These are phyloP conservation scores for Boletus sp. DNA, from an alignment of 768 basidiomycete genomes.

Conservation along the genomic window DNA sequence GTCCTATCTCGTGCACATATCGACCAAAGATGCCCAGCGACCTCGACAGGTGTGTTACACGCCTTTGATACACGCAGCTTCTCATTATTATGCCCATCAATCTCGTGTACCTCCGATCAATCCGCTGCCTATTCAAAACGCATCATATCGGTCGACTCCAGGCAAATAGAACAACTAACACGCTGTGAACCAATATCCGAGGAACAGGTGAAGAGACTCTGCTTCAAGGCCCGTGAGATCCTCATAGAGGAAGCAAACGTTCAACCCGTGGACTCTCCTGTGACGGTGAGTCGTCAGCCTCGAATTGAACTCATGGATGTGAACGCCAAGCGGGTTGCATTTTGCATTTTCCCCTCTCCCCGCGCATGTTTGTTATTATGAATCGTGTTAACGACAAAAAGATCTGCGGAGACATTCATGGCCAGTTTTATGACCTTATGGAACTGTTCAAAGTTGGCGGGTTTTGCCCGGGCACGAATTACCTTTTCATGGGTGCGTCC, in stretches of 20 bases:
- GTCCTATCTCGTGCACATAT: slow-evolving; percentile 23
- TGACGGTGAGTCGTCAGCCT: slow-evolving; percentile 63
- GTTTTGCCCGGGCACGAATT: slow-evolving; percentile 89
- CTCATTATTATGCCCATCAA: slow-evolving; percentile 24
- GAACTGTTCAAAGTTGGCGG: slow-evolving; percentile 94
- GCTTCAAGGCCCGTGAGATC: slow-evolving; percentile 94
- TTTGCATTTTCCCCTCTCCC: not conserved
- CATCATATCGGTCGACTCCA: slow-evolving; percentile 33
- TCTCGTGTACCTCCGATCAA: slow-evolving; percentile 25
- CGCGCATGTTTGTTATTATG: slow-evolving; percentile 1
- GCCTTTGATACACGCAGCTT: slow-evolving; percentile 27
- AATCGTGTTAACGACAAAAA: slow-evolving; percentile 26
- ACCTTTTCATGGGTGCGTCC: slow-evolving; percentile 88
- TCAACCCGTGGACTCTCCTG: slow-evolving; percentile 91
- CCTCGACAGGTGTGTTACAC: slow-evolving; percentile 50
- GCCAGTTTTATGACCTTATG: slow-evolving; percentile 95
- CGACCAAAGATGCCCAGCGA: slow-evolving; percentile 47
- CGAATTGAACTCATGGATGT: not conserved
- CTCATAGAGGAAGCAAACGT: slow-evolving; percentile 98
- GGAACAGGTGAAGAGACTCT: slow-evolving; percentile 91
- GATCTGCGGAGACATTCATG: slow-evolving; percentile 96
- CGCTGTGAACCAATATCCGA: slow-evolving; percentile 96
- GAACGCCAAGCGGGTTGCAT: not conserved
- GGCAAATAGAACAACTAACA: slow-evolving; percentile 92
- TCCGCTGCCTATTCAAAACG: slow-evolving; percentile 11